Evolutionary conservation across 495 filamentous ascomycete genomes (phyloP).

Genomic region (Viridothelium virens): DNA sequence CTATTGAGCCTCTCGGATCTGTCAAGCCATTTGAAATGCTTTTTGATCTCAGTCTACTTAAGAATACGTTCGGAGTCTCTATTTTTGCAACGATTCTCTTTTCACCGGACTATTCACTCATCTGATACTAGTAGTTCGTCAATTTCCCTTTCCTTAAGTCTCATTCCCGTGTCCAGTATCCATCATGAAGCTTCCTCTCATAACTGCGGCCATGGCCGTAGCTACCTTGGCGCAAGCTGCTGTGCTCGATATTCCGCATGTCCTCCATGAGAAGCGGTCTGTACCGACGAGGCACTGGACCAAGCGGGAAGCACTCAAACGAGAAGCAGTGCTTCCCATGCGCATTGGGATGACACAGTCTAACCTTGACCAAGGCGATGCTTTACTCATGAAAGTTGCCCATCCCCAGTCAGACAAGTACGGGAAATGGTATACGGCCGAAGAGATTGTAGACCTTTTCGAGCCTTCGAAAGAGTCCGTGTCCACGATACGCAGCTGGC

Average conservation of each 20-base stretch:
- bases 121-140: no score
- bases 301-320: conserved; percentile 9
- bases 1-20: no score
- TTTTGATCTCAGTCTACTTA: no score
- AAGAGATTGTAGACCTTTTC: conserved; percentile 25
- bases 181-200: neutral
- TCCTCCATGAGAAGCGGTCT: conserved; percentile 20
- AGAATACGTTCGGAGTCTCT: no score
- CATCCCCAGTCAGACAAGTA: conserved; percentile 24
- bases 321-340: conserved; percentile 16
- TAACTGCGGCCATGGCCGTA: neutral
- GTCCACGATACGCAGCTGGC: conserved; percentile 7
- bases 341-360: conserved; percentile 23
- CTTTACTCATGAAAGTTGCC: conserved; percentile 18
- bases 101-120: no score
- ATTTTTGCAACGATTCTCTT: no score
- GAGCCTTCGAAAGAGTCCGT: conserved; percentile 12
- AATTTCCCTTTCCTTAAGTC: no score
- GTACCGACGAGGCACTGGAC: conserved; percentile 12
- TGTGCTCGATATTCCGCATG: conserved; percentile 9
- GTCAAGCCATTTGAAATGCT: no score
- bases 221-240: neutral
- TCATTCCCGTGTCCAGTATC: no score
- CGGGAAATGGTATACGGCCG: conserved; percentile 24
- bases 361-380: conserved; percentile 21